Evolutionary conservation across 2,329 filamentous ascomycete species (phyloP), one percentile per base, ranked within the genome.

Genomic region (Alternaria sp.): DNA sequence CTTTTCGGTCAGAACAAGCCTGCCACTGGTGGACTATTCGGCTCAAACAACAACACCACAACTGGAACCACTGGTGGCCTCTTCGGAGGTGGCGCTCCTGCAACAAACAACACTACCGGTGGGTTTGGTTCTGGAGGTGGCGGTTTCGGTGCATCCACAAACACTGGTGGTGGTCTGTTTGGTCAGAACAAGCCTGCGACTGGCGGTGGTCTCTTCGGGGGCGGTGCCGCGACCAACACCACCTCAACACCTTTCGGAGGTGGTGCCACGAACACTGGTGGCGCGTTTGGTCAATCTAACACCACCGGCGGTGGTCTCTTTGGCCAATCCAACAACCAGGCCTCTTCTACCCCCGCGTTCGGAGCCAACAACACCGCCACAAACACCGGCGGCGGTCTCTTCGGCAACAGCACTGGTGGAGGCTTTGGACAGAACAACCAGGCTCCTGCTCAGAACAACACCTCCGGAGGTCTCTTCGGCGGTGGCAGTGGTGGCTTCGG

Each of bases 91-190:
- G 66, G 65, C n/a, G 72, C 69, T 21, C 73, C 67, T 44, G 63
- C 49, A 9, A 52, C 49, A 13, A 52, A 69, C 45, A 76, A 74
- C 56, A 73, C 71, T n/a, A 74, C 71, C 13, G 72, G 70, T 49
- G 68, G 66, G 25, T 74, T 72, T 45, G 70, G 72, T 25, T 61
- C 67, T 26, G 61, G 64, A 17, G 77, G 77, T 13, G 79, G 80
- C 12, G 79, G 81, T 21, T 79, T 78, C 50, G 77, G 77, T 9
- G 23, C 68, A 13, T 67, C 72, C 25, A 71, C 72, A 23, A 73
- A 64, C 25, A 61, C 61, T 19, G 72, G 74, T 26, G 75, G 79
- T 26, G 79, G 83, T 45, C 70, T 90, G 5, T 90, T 90, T 66
- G 86, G 86, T 9, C 73, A 74, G 36, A 77, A 73, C 55, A 74